Evolutionary conservation across 2,329 filamentous ascomycete genomes (phyloP), one percentile per base, ranked within the genome.

Genomic region (Ceratocystis huliohia): DNA sequence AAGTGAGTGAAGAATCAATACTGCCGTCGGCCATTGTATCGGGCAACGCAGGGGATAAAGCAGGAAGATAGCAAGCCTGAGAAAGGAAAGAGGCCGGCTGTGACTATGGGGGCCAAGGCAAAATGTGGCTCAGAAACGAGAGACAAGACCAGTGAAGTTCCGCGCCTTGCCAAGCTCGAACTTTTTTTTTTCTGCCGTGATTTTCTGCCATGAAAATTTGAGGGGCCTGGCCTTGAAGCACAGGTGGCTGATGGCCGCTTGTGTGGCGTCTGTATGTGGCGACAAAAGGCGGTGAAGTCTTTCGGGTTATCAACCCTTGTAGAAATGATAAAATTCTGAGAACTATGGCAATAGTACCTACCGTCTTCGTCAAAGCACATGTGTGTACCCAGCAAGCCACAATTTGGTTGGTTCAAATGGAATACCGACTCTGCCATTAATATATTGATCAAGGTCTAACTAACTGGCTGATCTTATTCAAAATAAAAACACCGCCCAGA

Each of bases 1-100:
- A 85, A 67, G 84, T 85, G 72, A 83, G 78, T 68, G 83, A 84
- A 69, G 84, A 86, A 68, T 80, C 61, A 33, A 67, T 69, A 57
- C 69, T 69, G 46, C 69, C 69, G 65, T 69, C 66, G 20, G 67
- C 66, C 69, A 69, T 69, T 69, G 66, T 69, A 63, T 65, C 65
- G n/a, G 33, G 22, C 48, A 50, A 22, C 48, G 48, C 48, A 50
- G 7, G 20, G 5, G n/a, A 10, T 20, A 25, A n/a, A 20, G 6
- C n/a, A 22, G 48, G n/a, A 8, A 50, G 22, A n/a, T 20, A 13
- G n/a, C 48, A 50, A 25, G 20, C 48, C 48, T 4, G 7, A 20
- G 20, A 25, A 2, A 20, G 48, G 5, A 50, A 20, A 22, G 48
- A 25, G 5, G 48, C n/a, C 13, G 20, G 8, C 22, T 50, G 48